These are phyloP conservation scores for Eimeria praecox DNA, from an alignment of 169 alveolate species.

Conservation along the genomic window DNA sequence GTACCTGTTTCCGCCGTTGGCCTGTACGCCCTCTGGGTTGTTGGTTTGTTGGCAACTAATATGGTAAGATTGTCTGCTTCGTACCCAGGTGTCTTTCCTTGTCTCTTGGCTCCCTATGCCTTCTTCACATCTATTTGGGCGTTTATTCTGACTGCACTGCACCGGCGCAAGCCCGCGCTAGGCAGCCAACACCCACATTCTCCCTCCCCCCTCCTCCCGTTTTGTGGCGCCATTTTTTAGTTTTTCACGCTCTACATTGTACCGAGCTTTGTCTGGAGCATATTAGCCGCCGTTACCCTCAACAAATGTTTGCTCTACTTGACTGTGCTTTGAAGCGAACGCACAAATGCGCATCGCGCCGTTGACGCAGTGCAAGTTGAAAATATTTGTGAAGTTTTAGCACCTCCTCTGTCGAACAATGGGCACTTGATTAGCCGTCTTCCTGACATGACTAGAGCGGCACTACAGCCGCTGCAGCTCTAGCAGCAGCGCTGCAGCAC, in stretches of 20 bases:
- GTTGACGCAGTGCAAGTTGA: background rate
- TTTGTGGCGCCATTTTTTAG: conserved; percentile 11
- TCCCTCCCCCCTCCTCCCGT: background rate
- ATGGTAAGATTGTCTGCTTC: background rate
- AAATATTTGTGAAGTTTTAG: background rate
- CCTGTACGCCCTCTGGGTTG: background rate
- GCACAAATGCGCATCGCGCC: background rate
- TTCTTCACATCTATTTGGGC: background rate
- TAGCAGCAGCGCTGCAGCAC: background rate
- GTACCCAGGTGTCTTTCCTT: background rate
- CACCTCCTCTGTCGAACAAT: background rate
- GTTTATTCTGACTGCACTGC: background rate
- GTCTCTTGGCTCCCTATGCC: background rate
- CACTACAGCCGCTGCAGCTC: background rate
- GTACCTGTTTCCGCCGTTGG: background rate
- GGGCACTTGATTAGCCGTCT: background rate
- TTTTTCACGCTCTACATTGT: background rate
- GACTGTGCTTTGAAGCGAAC: background rate
- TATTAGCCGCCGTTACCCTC: background rate
- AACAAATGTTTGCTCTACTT: background rate
- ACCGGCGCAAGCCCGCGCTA: background rate
- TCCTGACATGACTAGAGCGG: background rate
- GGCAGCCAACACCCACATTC: background rate
- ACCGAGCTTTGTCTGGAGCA: conserved; percentile 1
- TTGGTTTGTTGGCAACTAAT: background rate